Evolutionary conservation across 2,329 filamentous ascomycete species (phyloP).

Genomic region (Xylaria sp.): DNA sequence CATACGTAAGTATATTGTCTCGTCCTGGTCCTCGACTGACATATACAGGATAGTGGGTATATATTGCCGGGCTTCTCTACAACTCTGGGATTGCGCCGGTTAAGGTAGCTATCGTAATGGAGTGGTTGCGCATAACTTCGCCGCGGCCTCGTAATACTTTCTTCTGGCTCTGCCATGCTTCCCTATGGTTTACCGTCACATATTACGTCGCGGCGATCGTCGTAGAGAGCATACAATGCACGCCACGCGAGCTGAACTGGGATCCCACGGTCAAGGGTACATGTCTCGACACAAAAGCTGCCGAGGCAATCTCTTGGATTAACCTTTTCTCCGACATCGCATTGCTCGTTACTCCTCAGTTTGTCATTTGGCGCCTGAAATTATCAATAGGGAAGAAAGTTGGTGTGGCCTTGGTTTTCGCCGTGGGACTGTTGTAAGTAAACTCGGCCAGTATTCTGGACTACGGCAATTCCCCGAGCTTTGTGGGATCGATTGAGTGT

Average conservation of each 20-base stretch:
- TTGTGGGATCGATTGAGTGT: background rate
- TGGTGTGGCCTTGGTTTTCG: constrained; percentile 19
- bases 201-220: constrained; percentile 27
- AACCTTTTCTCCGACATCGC: constrained; percentile 26
- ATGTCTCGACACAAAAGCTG: constrained; percentile 23
- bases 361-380: constrained; percentile 28
- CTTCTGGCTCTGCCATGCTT: constrained; percentile 28
- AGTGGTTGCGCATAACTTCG: constrained; percentile 30
- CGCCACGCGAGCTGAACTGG: constrained; percentile 27
- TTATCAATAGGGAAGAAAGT: constrained; percentile 7
- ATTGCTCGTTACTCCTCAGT: constrained; percentile 19
- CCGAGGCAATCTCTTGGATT: constrained; percentile 23
- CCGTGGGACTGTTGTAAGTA: constrained; percentile 33
- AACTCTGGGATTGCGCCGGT: constrained; percentile 25
- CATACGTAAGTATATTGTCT: constrained; percentile 13
- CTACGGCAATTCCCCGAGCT: background rate
- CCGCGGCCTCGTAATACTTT: constrained; percentile 19
- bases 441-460: background rate
- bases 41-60: constrained; percentile 21
- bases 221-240: constrained; percentile 31
- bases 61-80: constrained; percentile 32
- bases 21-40: constrained; percentile 14
- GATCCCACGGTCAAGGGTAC: constrained; percentile 29
- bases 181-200: constrained; percentile 25
- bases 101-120: constrained; percentile 30